Evolutionary conservation across 306 rosid species (phyloP), one percentile per base, ranked within the genome.

Genomic region (Cicer chorassanicum): DNA sequence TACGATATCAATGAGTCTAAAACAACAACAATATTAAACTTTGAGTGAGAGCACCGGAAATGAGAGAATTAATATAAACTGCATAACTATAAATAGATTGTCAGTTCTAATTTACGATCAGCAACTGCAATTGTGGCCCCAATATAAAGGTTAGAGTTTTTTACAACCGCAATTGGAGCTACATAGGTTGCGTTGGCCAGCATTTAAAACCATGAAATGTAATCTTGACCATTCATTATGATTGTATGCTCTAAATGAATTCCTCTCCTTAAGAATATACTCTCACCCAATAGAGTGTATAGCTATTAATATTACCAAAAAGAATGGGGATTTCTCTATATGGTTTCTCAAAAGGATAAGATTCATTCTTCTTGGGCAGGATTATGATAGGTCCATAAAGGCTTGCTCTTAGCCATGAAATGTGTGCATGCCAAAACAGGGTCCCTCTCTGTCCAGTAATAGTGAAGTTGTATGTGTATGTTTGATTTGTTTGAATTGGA

Each of bases 391-490:
- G 88, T 16, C 97, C 98, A 46, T 93, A 67, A 65, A 91, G 36
- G 4, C 89, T 81, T 8, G 84, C 79, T 77, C 98, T 86, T 1
- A 89, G 86, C 98, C 98, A 93, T 65, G 98, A 89, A 65, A 86
- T 70, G 69, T 93, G 98, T 65, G 91, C 98, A 78, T 93, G 98
- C 92, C 92, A 93, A 6, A 89, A 78, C 5, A 93, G 76, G 43
- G 97, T 93, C 19, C 98, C 98, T 78, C 89, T 89, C 67, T 93
- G 97, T 1, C 90, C 97, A 2, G 68, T 74, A 13, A 93, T 74
- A 21, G 90, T 91, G 85, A 93, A 90, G 73, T 93, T 93, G 82
- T 93, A 89, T 8, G 81, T 83, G 83, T 75, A 91, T 6, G 88
- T 8, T 42, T 88, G 92, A 1, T 90, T 89, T 4, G 79, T 82